Evolutionary conservation across 192 early-diverging fungal genomes (phyloP), one percentile per base, ranked within the genome.

Genomic region (Coemansia asiatica): DNA sequence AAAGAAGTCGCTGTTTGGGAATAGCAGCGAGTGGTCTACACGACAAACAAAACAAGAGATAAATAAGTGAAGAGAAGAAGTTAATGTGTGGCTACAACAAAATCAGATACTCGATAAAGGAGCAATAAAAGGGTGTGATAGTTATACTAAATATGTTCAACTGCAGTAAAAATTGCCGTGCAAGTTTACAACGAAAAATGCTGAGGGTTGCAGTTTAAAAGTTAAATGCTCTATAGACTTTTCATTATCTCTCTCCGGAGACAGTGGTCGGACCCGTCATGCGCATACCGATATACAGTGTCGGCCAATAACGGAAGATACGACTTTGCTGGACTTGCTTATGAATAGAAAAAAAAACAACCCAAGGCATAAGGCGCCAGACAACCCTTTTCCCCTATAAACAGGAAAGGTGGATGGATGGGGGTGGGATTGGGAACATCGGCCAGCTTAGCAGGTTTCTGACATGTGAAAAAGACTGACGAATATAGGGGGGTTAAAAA

Each of bases 1-100:
- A 26, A 81, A 81, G 31, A 81, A 72, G 26, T 69, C 69, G 59
- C 68, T 69, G 51, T 66, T 61, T n/a, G 72, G 62, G 28, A 71
- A 22, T 28, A 81, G 50, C 21, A 81, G 55, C 29, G 78, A 63
- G 55, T 64, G 69, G 40, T 81, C 78, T 81, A 81, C 25, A 26
- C 12, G 23, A 59, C 21, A 38, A 69, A 19, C 33, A 58, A n/a
- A n/a, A n/a, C n/a, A n/a, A n/a, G 50, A n/a, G 29, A 46, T 28
- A 38, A 21, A 31, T 13, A 66, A 22, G 31, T 9, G n/a, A 15
- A 60, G 56, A 61, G n/a, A 38, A 36, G 15, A 2, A 44, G 15
- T 9, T 2, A 16, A 2, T 12, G 2, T 44, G 2, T 9, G 8
- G 15, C 15, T 44, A 44, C 40, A 44, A 44, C 15, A 12, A 44